Base-by-base conservation (phyloP, 441 rosid genomes). In the Gossypium trilobum region DNA sequence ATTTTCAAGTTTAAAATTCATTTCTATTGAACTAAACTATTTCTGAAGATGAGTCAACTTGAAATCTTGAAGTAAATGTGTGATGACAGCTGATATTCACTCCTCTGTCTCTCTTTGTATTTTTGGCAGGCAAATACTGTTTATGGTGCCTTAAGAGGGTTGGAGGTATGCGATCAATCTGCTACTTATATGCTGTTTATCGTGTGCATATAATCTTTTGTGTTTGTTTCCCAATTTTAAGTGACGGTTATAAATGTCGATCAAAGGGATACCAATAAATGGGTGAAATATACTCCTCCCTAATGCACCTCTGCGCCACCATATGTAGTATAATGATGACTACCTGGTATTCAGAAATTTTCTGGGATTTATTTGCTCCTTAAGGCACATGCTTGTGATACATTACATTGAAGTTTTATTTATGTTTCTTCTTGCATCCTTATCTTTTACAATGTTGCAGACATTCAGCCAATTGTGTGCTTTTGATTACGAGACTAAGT, bases 401-500 rank as follows among this genome's bases (percentile, higher is more conserved):
- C 59, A 16, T 51, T 68, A 0, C 14, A 14, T 50, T 68, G 46
- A 13, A 22, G 62, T 75, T 64, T n/a, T 51, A 46, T 60, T 9
- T 46, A 10, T 25, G 44, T 9, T 56, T 27, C 68, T 25, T 44
- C 71, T 5, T 22, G 29, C 13, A 6, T 68, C 31, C 51, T 59
- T 81, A 46, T 73, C 55, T 78, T 73, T 19, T 69, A 31, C 68
- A 55, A 67, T 52, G 27, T 78, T 87, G 64, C 89, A 92, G 97
- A 95, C 97, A 48, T 95, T 95, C 84, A 92, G 97, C 83, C 99
- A 92, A 74, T 70, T 95, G 73, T 95, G 97, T 67, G 50, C 81
- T 48, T 95, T 87, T 77, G 93, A 95, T 79, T 92, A 85, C 56
- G 79, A 70, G 65, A 84, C 85, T 71, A 91, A 91, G 81, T 73